Conservation (phyloP, 371 early-diverging fungal genomes). For the Smittium culicis region DNA sequence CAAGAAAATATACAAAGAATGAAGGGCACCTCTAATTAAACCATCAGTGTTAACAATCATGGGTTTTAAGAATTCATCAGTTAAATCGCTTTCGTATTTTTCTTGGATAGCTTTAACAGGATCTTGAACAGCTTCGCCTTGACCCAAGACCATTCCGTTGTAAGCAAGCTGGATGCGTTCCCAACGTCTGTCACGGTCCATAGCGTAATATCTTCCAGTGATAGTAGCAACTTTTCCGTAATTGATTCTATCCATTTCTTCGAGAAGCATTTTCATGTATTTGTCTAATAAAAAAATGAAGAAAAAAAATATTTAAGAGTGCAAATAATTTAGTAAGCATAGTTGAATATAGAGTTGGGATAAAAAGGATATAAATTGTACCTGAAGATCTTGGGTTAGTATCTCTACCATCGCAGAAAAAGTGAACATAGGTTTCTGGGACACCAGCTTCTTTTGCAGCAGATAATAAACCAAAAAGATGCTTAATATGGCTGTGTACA, state of each 20-base stretch:
- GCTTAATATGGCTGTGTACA: slow-evolving; percentile 96
- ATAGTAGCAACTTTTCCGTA: slow-evolving; percentile 89
- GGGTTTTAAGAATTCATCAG: slow-evolving; percentile 98
- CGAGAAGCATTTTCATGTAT: slow-evolving; percentile 58
- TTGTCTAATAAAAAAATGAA: slow-evolving; percentile 17
- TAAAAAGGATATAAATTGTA: slow-evolving; percentile 13
- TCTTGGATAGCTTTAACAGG: slow-evolving; percentile 61
- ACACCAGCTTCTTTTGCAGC: slow-evolving; percentile 73
- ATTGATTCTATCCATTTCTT: slow-evolving; percentile 38
- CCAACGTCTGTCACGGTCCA: slow-evolving; percentile 99
- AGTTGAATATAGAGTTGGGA: not conserved
- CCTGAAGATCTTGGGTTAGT: slow-evolving; percentile 82
- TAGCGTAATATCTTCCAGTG: slow-evolving; percentile 97
- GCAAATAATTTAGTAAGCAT: not conserved
- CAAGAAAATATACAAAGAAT: not conserved
- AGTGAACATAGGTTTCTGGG: slow-evolving; percentile 88
- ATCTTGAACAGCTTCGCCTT: slow-evolving; percentile 59
- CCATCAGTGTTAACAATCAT: slow-evolving; percentile 72
- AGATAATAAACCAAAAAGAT: slow-evolving; percentile 69
- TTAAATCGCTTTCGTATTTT: slow-evolving; percentile 70
- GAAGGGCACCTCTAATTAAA: slow-evolving; percentile 35
- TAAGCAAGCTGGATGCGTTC: slow-evolving; percentile 91
- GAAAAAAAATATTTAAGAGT: slow-evolving; percentile 3
- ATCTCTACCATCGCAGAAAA: slow-evolving; percentile 98
- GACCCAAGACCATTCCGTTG: slow-evolving; percentile 71